Base-by-base conservation (phyloP, 495 filamentous ascomycete genomes). In the Melanomma pulvis-pyrius region DNA sequence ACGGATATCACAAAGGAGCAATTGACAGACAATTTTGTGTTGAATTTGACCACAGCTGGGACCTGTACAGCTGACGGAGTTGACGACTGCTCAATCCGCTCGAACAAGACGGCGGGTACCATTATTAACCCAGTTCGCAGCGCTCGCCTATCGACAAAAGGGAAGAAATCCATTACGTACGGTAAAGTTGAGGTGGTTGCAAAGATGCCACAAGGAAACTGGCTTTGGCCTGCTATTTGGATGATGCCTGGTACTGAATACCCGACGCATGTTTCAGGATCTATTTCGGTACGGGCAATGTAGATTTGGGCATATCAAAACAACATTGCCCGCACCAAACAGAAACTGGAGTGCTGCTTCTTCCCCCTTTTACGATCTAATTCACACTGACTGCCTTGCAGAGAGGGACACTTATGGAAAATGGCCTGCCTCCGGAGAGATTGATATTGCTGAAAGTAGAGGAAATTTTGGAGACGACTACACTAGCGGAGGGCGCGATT, bases 141-240 rank as follows among this genome's bases (percentile, higher is more conserved):
- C n/a, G 79, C 79, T 29, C 68, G 79, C 19, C 53, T 80, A 1
- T 71, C 69, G 2, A 80, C 79, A 11, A 75, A 78, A 57, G 78
- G 77, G 6, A 79, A 75, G 57, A 75, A 77, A 56, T 63, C 65
- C 4, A 71, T 80, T 51, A 75, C 66, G 9, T 81, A 80, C 59
- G 79, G 79, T 6, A 69, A 73, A 17, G 75, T 81, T 21, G 79
- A 80, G 58, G 79, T 81, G 12, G 73, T 75, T 0, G 79, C 79
- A 0, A 80, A 79, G 63, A 71, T 80, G 55, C 78, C 79, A 1
- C 57, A 71, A 49, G 79, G 79, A 15, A 71, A 77, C 59, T 81
- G 79, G 79, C 58, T 80, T 0, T 80, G 79, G 78, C 78, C 79
- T 9, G 78, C 79, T 7, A 80, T 81, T 25, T 80, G 73, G 73